Conservation (phyloP, 768 basidiomycete genomes). For the Boletus insuetus region DNA sequence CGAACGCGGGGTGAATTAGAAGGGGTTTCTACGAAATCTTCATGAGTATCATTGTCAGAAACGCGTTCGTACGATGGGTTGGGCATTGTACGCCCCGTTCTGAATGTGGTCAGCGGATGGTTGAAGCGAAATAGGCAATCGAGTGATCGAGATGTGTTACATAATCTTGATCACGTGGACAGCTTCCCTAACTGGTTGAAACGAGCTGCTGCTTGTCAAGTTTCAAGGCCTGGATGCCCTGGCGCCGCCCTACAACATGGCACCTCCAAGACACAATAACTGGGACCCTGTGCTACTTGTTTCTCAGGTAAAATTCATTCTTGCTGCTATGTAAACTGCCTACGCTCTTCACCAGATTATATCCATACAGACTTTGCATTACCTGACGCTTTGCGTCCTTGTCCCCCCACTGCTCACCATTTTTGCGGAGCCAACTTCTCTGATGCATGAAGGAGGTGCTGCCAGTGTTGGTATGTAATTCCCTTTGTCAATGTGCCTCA, state of each 20-base stretch:
- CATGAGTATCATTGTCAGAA: constrained; percentile 23
- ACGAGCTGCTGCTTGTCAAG: not conserved
- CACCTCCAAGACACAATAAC: constrained; percentile 44
- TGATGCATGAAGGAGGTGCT: constrained; percentile 74
- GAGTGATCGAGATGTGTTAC: constrained; percentile 13
- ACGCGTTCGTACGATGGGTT: constrained; percentile 30
- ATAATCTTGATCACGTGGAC: constrained; percentile 14
- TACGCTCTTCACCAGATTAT: constrained; percentile 63
- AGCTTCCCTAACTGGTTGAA: not conserved
- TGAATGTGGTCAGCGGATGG: not conserved
- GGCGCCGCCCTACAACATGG: constrained; percentile 22
- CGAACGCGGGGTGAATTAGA: constrained; percentile 3
- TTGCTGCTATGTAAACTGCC: not conserved
- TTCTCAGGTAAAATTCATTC: constrained; percentile 60
- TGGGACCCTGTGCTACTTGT: constrained; percentile 91
- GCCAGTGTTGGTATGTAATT: constrained; percentile 66
- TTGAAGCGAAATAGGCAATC: constrained; percentile 7
- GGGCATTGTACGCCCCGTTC: constrained; percentile 23
- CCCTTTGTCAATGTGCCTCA: not conserved
- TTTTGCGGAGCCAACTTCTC: constrained; percentile 70
- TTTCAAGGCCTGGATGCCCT: no score
- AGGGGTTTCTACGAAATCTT: constrained; percentile 11
- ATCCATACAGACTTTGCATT: constrained; percentile 90
- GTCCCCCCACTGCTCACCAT: constrained; percentile 74
- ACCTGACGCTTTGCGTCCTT: constrained; percentile 81